phyloP scores from a whole-genome alignment of 176 grass and related monocot genomes.

The Zoysia japonica region DNA sequence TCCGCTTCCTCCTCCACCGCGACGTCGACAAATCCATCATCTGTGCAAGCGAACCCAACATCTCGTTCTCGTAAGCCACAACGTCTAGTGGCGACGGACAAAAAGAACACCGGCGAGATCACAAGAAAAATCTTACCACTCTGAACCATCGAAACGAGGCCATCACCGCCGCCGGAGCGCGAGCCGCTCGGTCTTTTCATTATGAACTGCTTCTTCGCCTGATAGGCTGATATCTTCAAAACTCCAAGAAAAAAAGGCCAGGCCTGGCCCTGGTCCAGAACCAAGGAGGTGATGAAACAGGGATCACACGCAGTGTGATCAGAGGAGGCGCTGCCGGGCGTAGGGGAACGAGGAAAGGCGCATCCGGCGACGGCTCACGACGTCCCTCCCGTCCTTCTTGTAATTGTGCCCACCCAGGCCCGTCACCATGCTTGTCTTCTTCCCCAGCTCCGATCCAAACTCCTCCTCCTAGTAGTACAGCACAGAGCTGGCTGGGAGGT shows the following conservation, averaged over 20 bases:
- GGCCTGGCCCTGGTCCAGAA: neutral
- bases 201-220: neutral
- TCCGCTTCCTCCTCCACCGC: constrained; percentile 7
- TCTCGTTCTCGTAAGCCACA: constrained; percentile 19
- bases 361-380: constrained; percentile 17
- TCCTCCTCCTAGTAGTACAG: constrained; percentile 25
- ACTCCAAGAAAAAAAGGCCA: constrained; percentile 10
- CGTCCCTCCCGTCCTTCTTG: constrained; percentile 2
- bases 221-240: constrained; percentile 2
- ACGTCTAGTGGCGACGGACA: neutral
- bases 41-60: constrained; percentile 10
- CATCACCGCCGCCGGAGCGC: neutral
- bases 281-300: neutral
- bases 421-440: constrained; percentile 42
- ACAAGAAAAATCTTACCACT: constrained; percentile 14
- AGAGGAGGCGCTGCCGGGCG: constrained; percentile 17
- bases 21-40: constrained; percentile 18
- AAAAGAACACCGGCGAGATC: neutral
- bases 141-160: neutral
- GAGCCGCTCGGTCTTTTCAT: constrained; percentile 32
- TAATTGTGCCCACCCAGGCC: constrained; percentile 10
- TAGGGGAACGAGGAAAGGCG: constrained; percentile 30
- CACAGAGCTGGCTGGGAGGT: neutral
- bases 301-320: constrained; percentile 12
- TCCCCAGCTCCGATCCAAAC: constrained; percentile 52